Evolutionary conservation across 2,329 filamentous ascomycete species (phyloP), one percentile per base, ranked within the genome.

Genomic region (Capronia coronata): DNA sequence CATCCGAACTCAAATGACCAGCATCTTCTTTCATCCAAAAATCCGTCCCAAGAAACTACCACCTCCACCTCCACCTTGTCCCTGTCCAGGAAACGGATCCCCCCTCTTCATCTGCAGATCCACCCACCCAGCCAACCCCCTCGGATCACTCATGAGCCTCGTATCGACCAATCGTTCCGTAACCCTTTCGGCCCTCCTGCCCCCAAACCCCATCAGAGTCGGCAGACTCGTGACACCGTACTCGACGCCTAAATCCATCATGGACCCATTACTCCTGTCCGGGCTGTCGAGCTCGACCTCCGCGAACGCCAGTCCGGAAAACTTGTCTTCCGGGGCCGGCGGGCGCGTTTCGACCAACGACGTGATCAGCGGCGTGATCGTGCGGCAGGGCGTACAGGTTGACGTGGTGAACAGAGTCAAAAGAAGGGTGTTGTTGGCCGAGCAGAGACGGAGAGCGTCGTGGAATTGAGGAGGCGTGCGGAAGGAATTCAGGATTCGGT

Each of bases 181-280:
- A 14, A 60, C 56, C 14, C 56, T 38, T 38, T 60, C 52, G 1
- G 56, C 58, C 44, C 56, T 55, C 29, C 58, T 48, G 10, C 58
- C 58, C 0, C 58, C 58, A 46, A 59, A 60, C 3, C 58, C 58
- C 7, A 60, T 55, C 32, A 60, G 27, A 1, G 56, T 60, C 13
- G 58, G 58, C 53, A 60, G 52, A 37, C 56, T 59, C 5, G 49
- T 57, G n/a, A 60, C 53, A 10, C 56, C 58, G 18, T 54, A 60
- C 46, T 59, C 55, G 22, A 60, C 53, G 1, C 56, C 58, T 27
- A 59, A 21, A 40, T 59, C 55, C 39, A 56, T 52, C 56, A 60
- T 59, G n/a, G 42, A 54, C 27, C 56, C 58, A 44, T 56, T 51
- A 29, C 51, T 54, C n/a, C n/a, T 75, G 46, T 59, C 58, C 14